Evolutionary conservation across 1,139 yeast species (phyloP).

Genomic region (Chernovozyma sophiae-reginae): DNA sequence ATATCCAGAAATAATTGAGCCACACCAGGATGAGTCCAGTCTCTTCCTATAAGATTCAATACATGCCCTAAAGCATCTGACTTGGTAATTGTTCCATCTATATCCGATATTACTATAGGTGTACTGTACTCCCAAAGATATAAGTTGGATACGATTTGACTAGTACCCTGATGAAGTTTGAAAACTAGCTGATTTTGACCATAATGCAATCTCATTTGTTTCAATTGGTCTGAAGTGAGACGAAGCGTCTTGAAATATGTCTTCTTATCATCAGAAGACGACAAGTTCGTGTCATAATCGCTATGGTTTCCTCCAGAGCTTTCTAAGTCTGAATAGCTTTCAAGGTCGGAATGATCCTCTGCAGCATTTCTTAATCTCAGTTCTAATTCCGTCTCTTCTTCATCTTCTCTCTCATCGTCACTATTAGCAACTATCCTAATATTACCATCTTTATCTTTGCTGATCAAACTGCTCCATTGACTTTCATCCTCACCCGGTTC

Average conservation of each 20-base stretch:
- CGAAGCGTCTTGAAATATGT: slow-evolving; percentile 82
- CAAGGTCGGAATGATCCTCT: background rate
- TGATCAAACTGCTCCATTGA: slow-evolving; percentile 33
- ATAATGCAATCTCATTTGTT: slow-evolving; percentile 62
- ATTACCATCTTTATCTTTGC: slow-evolving; percentile 68
- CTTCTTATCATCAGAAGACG: slow-evolving; percentile 26
- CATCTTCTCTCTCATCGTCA: slow-evolving; percentile 12
- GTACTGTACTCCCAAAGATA: slow-evolving; percentile 81
- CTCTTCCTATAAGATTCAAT: slow-evolving; percentile 87
- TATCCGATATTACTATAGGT: slow-evolving; percentile 94
- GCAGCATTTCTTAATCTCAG: background rate
- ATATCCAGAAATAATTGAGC: slow-evolving; percentile 88
- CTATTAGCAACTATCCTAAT: slow-evolving; percentile 49
- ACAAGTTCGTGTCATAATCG: slow-evolving; percentile 8
- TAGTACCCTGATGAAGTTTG: slow-evolving; percentile 77
- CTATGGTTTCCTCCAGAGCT: background rate
- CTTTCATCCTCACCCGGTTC: slow-evolving; percentile 22
- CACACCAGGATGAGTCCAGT: slow-evolving; percentile 98
- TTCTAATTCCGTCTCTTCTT: slow-evolving; percentile 4
- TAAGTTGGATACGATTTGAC: slow-evolving; percentile 68
- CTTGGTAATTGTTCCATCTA: slow-evolving; percentile 97
- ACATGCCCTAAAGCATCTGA: slow-evolving; percentile 98
- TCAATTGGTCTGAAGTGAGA: slow-evolving; percentile 85
- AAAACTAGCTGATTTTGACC: slow-evolving; percentile 81
- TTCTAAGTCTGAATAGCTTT: background rate